Percentiles rank a stretch among this genome's conserved stretches.
Evolutionary conservation across 1,284 basidiomycete species (phyloP).

Genomic region (Cryptococcus sp.): DNA sequence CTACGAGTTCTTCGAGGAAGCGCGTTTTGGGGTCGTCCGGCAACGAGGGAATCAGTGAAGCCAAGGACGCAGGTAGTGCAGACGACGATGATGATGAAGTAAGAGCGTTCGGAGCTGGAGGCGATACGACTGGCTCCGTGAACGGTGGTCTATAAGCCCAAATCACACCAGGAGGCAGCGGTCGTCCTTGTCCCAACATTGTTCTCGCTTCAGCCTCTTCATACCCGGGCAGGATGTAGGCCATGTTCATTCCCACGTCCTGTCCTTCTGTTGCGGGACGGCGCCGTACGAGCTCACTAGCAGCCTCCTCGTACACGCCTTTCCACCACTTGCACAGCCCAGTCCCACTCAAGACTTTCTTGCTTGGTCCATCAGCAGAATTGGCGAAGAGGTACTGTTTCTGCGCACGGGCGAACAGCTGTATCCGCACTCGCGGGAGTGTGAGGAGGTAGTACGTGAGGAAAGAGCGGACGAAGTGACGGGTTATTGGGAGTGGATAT

Average conservation of each 20-base stretch:
- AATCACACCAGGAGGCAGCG: slow-evolving; percentile 29
- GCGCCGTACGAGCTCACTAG: slow-evolving; percentile 50
- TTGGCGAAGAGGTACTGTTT: slow-evolving; percentile 92
- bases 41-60: slow-evolving; percentile 78
- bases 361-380: slow-evolving; percentile 71
- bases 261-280: slow-evolving; percentile 30
- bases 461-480: slow-evolving; percentile 67
- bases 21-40: slow-evolving; percentile 91
- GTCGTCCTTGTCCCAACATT: slow-evolving; percentile 57
- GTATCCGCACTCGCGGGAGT: slow-evolving; percentile 64
- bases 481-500: slow-evolving; percentile 61
- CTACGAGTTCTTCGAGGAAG: slow-evolving; percentile 80
- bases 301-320: slow-evolving; percentile 64
- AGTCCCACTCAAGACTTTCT: slow-evolving; percentile 75
- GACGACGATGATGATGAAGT: background rate
- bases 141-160: slow-evolving; percentile 45
- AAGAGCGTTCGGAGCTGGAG: slow-evolving; percentile 4
- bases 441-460: slow-evolving; percentile 65
- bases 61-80: slow-evolving; percentile 53
- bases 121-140: slow-evolving; percentile 14
- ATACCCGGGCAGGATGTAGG: slow-evolving; percentile 72
- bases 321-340: slow-evolving; percentile 93
- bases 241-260: slow-evolving; percentile 28
- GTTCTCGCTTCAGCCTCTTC: slow-evolving; percentile 68
- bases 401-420: slow-evolving; percentile 89